phyloP scores from a whole-genome alignment of 768 basidiomycete genomes.

The Podaxis sp. region DNA sequence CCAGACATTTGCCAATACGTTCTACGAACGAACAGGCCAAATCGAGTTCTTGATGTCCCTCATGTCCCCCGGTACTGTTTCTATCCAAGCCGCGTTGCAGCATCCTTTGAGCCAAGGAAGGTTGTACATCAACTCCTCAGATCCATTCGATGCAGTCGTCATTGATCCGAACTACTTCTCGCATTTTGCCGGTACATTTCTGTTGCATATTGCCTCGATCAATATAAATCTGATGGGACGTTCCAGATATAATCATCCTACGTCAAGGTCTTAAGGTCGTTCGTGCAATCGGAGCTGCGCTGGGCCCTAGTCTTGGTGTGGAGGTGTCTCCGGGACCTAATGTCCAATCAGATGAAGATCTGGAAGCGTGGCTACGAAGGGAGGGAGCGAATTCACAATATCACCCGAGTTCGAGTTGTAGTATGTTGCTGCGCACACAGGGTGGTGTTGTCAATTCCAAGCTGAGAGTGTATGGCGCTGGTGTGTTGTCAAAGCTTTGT shows the following conservation, averaged over 20 bases:
- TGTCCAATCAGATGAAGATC: conserved; percentile 47
- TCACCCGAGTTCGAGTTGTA: conserved; percentile 41
- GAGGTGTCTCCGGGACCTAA: conserved; percentile 19
- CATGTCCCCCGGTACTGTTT: conserved; percentile 29
- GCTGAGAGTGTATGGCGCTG: conserved; percentile 25
- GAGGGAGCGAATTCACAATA: conserved; percentile 44
- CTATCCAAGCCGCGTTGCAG: conserved; percentile 60
- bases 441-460: conserved; percentile 28
- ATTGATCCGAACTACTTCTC: conserved; percentile 68
- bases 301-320: conserved; percentile 34
- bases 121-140: conserved; percentile 56
- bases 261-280: conserved; percentile 61
- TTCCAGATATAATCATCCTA: conserved; percentile 39
- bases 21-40: conserved; percentile 42
- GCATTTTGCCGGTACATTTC: conserved; percentile 40
- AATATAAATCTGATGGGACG: neutral
- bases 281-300: conserved; percentile 47
- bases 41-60: conserved; percentile 49
- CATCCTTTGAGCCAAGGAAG: conserved; percentile 63
- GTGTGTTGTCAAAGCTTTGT: conserved; percentile 14
- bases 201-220: neutral
- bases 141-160: conserved; percentile 53
- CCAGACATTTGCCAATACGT: conserved; percentile 32
- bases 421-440: conserved; percentile 25
- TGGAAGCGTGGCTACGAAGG: conserved; percentile 45